A percentile compares a stretch with the other conserved stretches of the same genome.
phyloP scores from a whole-genome alignment of 139 green algal species.

The Marvania coccoides region DNA sequence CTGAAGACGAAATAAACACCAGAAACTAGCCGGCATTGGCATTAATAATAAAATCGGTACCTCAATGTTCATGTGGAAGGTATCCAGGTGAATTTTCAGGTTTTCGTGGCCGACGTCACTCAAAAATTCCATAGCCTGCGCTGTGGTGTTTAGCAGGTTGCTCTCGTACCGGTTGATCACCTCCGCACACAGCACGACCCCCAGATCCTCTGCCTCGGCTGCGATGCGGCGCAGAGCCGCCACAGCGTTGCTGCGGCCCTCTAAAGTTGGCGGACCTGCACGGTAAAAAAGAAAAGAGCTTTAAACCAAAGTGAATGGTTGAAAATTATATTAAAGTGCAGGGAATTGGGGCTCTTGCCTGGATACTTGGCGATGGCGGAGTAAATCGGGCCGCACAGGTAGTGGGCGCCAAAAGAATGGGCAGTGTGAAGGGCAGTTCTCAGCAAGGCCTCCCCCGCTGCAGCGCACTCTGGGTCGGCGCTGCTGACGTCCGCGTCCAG shows the following conservation, averaged over 20 bases:
- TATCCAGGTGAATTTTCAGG: slow-evolving; percentile 44
- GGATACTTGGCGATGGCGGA: slow-evolving; percentile 28
- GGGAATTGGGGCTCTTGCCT: too few species aligned
- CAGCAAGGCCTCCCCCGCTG: slow-evolving; percentile 40
- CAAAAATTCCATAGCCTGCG: slow-evolving; percentile 41
- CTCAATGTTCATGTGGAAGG: slow-evolving; percentile 50
- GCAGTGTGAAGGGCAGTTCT: slow-evolving; percentile 44
- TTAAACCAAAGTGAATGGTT: too few species aligned
- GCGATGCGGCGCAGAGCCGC: slow-evolving; percentile 11
- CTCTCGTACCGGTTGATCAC: slow-evolving; percentile 45
- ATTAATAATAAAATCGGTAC: background rate
- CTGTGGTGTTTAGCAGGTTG: slow-evolving; percentile 40
- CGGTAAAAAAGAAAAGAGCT: too few species aligned
- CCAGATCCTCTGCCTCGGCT: slow-evolving; percentile 16
- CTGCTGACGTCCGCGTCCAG: slow-evolving; percentile 2
- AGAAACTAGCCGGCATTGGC: too few species aligned
- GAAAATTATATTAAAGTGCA: too few species aligned
- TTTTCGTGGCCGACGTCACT: slow-evolving; percentile 31
- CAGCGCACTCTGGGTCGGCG: background rate
- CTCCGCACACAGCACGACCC: slow-evolving; percentile 21
- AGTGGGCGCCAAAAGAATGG: background rate
- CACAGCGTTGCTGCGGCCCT: slow-evolving; percentile 5
- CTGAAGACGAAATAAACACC: too few species aligned
- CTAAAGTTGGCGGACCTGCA: background rate
- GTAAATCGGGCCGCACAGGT: slow-evolving; percentile 31